These are phyloP conservation scores for Leccinellum albellum DNA, from an alignment of 768 basidiomycete genomes.

Conservation along the genomic window DNA sequence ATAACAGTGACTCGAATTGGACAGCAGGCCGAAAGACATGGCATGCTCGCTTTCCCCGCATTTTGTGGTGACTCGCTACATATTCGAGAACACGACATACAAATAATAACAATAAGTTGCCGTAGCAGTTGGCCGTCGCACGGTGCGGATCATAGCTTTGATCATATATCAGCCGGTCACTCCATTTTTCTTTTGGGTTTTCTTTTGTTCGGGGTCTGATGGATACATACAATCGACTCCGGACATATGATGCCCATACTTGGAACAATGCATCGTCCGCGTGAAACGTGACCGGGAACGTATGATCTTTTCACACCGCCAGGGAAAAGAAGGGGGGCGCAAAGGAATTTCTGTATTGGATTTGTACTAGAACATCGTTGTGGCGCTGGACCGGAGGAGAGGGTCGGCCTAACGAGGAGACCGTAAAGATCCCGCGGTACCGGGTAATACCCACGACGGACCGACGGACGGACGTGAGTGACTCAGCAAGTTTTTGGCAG, in stretches of 20 bases:
- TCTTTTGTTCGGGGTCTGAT: background rate
- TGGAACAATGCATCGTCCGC: background rate
- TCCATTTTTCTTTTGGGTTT: background rate
- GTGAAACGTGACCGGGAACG: background rate
- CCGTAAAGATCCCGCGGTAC: background rate
- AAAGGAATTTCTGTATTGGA: background rate
- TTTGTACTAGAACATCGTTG: background rate
- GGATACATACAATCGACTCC: background rate
- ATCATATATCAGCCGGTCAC: background rate
- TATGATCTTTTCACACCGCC: background rate
- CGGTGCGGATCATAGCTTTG: background rate
- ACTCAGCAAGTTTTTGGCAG: background rate
- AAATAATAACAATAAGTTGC: background rate
- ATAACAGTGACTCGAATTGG: background rate
- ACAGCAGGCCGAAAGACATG: background rate
- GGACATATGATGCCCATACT: background rate
- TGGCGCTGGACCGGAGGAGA: background rate
- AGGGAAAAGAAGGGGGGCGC: background rate
- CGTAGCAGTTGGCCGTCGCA: background rate
- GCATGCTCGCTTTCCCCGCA: background rate
- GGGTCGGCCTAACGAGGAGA: background rate
- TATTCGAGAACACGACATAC: background rate
- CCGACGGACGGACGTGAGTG: background rate
- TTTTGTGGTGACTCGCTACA: too few relatives aligned
- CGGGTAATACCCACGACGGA: too few relatives aligned